Evolutionary conservation across 2,329 filamentous ascomycete species (phyloP), one percentile per base, ranked within the genome.

Genomic region (Beauveria asiatica): DNA sequence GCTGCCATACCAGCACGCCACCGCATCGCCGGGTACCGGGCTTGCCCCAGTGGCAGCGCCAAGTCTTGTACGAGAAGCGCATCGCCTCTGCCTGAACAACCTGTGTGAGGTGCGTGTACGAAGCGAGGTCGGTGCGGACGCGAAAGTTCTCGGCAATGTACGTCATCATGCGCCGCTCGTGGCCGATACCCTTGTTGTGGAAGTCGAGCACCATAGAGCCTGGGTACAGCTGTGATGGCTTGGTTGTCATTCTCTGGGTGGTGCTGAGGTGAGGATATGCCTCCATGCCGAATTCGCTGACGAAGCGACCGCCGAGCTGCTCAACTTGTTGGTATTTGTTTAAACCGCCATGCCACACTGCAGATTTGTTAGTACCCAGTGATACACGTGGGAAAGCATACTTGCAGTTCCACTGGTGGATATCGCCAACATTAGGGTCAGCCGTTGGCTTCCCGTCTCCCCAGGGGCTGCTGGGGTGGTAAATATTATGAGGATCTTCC

Each of bases 201-300:
- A 90, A 91, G 68, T 92, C 88, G 50, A 92, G 78, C 62, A 86
- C 86, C 62, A 86, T 84, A 8, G 86, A 90, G 64, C 90, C 87
- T 1, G 88, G 84, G 33, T 80, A 76, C 21, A 81, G 76, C 59
- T 87, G 80, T 54, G 75, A 70, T 33, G 70, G 69, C 9, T 73
- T 66, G 5, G 78, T 83, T 64, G 90, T 81, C 70, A 85, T 90
- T 50, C 79, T 73, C 52, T 83, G 80, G 63, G 89, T 85, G 0
- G 89, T 92, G 53, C 84, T 78, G 64, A 90, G 79, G 68, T 89
- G 83, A 1, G 90, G 89, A 10, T 70, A 65, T 4, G 70, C 90
- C 83, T 70, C 87, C 87, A 92, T 92, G 61, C 89, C 89, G 65
- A 92, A 93, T 67, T 93, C 89, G 65, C 86, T 89, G 64, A 91